phyloP scores from a whole-genome alignment of 1,139 yeast species.

The Zygosaccharomyces pseudobailii region DNA sequence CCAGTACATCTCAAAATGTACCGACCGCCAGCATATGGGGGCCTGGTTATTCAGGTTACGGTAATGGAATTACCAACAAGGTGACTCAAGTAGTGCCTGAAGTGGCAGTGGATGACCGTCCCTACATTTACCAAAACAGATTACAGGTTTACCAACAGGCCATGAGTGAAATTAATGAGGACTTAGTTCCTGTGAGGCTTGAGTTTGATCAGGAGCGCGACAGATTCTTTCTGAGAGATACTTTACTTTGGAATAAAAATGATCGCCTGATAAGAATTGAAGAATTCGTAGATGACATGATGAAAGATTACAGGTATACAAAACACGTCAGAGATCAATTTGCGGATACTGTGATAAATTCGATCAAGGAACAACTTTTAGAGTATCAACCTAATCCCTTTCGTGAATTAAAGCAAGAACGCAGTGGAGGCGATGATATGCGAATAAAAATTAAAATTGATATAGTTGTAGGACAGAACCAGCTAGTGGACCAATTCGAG shows the following conservation, averaged over 20 bases:
- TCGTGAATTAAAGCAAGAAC: constrained; percentile 17
- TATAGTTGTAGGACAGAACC: constrained; percentile 83
- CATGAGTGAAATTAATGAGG: constrained; percentile 41
- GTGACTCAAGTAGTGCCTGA: constrained; percentile 51
- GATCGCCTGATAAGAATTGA: constrained; percentile 65
- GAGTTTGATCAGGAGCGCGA: constrained; percentile 88
- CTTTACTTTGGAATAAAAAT: constrained; percentile 82
- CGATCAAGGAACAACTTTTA: constrained; percentile 71
- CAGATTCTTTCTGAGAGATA: constrained; percentile 74
- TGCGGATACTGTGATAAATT: constrained; percentile 49
- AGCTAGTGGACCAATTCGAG: constrained; percentile 84
- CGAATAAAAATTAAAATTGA: constrained; percentile 79
- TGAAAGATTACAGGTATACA: constrained; percentile 65
- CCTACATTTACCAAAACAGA: constrained; percentile 19
- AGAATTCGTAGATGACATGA: constrained; percentile 61
- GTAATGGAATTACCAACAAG: constrained; percentile 80
- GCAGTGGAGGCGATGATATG: constrained; percentile 51
- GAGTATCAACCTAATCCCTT: constrained; percentile 61
- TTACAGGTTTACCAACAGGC: constrained; percentile 39
- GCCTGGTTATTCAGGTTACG: constrained; percentile 91
- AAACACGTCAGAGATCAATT: constrained; percentile 40
- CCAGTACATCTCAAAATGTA: constrained; percentile 44
- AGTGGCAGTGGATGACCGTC: constrained; percentile 11
- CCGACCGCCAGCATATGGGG: constrained; percentile 80
- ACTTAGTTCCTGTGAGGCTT: constrained; percentile 77